Percentiles rank a stretch among this genome's conserved stretches.
Evolutionary conservation across 495 filamentous ascomycete species (phyloP).

Genomic region (Daldinia loculata): DNA sequence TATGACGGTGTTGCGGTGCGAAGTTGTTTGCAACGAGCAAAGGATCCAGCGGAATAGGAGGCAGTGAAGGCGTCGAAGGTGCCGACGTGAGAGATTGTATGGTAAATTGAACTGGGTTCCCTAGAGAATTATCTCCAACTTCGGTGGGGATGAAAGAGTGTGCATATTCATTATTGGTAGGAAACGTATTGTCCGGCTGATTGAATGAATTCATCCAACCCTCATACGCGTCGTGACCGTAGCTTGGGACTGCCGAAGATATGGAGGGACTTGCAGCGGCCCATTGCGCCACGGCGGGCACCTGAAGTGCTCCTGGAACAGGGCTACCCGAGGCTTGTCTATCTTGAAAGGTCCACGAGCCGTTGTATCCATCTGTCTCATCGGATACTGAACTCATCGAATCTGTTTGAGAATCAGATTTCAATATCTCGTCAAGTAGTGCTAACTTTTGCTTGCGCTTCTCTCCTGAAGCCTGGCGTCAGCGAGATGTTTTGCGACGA

Average conservation of each 20-base stretch:
- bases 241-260: constrained; percentile 29
- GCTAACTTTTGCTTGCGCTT: constrained; percentile 51
- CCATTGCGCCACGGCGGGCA: constrained; percentile 26
- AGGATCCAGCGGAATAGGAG: constrained; percentile 36
- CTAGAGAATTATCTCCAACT: constrained; percentile 20
- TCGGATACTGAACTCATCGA: constrained; percentile 48
- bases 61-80: constrained; percentile 37
- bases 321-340: constrained; percentile 44
- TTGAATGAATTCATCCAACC: constrained; percentile 34
- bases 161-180: constrained; percentile 24
- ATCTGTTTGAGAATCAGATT: constrained; percentile 43
- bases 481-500: constrained; percentile 19
- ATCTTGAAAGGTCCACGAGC: constrained; percentile 30
- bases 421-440: constrained; percentile 46
- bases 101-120: constrained; percentile 21
- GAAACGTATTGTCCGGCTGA: constrained; percentile 13
- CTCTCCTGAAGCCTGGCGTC: constrained; percentile 41
- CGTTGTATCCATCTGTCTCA: constrained; percentile 41
- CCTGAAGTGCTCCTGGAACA: constrained; percentile 20
- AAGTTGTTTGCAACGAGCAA: constrained; percentile 26
- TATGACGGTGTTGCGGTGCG: constrained; percentile 18
- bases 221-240: constrained; percentile 29
- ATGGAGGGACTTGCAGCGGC: constrained; percentile 27
- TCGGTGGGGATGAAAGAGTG: constrained; percentile 23
- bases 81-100: constrained; percentile 35